Percentiles rank a stretch among this genome's conserved stretches.
Evolutionary conservation across 257 asterid genomes (phyloP).

Genomic region (Fraxinus anomala): DNA sequence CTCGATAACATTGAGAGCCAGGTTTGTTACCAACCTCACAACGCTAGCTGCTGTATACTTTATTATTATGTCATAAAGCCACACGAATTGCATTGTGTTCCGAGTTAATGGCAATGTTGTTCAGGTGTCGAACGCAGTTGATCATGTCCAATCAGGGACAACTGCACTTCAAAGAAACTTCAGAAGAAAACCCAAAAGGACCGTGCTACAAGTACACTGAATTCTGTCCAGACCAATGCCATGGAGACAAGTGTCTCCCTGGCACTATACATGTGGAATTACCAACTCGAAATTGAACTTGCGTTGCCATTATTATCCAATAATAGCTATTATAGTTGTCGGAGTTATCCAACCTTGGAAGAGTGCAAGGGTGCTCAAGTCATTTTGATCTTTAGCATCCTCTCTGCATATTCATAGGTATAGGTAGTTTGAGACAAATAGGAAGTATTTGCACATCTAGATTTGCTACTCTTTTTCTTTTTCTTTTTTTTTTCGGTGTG

Average conservation of each 20-base stretch:
- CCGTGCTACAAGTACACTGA: no score
- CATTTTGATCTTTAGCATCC: background rate
- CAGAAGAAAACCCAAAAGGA: conserved; percentile 45
- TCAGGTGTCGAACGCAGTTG: conserved; percentile 69
- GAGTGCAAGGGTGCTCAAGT: conserved; percentile 45
- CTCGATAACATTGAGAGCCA: conserved; percentile 86
- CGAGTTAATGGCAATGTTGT: conserved; percentile 35
- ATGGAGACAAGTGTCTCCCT: no score
- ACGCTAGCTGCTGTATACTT: background rate
- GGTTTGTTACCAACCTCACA: conserved; percentile 39
- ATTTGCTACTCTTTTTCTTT: background rate
- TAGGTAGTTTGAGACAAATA: background rate
- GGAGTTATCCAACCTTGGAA: conserved; percentile 56
- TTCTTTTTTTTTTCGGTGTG: background rate
- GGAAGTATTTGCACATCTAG: conserved; percentile 6
- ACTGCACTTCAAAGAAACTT: conserved; percentile 60
- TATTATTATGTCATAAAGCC: background rate
- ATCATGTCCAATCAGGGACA: conserved; percentile 67
- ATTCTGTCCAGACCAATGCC: no score
- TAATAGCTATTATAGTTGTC: conserved; percentile 42
- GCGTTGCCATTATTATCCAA: conserved; percentile 49
- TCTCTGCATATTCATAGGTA: background rate
- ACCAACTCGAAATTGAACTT: conserved; percentile 63
- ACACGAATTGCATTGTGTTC: background rate
- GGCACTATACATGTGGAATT: no score